Base-by-base conservation (phyloP, 2,329 filamentous ascomycete genomes). In the Cadophora sp. region DNA sequence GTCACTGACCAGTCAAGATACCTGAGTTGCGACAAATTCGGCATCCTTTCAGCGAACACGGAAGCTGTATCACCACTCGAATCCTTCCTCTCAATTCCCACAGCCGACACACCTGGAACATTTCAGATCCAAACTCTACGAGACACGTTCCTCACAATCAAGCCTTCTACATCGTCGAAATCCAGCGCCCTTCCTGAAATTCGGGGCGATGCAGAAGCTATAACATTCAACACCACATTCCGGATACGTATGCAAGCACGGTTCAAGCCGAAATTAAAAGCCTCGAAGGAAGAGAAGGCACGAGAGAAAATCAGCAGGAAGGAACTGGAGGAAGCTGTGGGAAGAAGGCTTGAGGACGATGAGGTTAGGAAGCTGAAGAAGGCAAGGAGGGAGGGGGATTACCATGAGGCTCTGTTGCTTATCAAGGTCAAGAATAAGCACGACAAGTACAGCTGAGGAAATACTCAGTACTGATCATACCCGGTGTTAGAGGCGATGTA, bases 371-470 rank as follows among this genome's bases (percentile, higher is more conserved):
- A 84, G 78, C 79, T 99, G 77, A 97, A 97, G 84, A 91, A 84
- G 80, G 94, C 96, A 40, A 87, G 92, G 77, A 87, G 89, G 74
- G 92, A 97, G 74, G 96, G 96, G 0, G 90, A 95, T 78, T 97
- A 96, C 78, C 92, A 97, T 78, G 94, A 98, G 81, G 87, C 87
- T 73, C 81, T 97, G 76, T 81, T 98, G 72, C 90, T 97, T 80
- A 83, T 97, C 65, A 96, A 95, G 80, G 91, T 96, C 34, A 97
- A 97, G 83, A 90, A 89, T 66, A 97, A 97, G 82, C 94, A 97
- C 81, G 94, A 97, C 81, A 97, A 97, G 79, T 97, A 85, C 71
- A 82, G 83, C 61, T 86, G 77, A 84, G 26, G 55, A 22, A n/a
- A 22, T 26, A 16, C 11, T 29, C 19, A 6, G 7, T 37, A 31